A percentile compares a stretch with the other conserved stretches of the same genome.
Evolutionary conservation across 805 yeast species (phyloP).

Genomic region (Kluyveromyces aestuarii): DNA sequence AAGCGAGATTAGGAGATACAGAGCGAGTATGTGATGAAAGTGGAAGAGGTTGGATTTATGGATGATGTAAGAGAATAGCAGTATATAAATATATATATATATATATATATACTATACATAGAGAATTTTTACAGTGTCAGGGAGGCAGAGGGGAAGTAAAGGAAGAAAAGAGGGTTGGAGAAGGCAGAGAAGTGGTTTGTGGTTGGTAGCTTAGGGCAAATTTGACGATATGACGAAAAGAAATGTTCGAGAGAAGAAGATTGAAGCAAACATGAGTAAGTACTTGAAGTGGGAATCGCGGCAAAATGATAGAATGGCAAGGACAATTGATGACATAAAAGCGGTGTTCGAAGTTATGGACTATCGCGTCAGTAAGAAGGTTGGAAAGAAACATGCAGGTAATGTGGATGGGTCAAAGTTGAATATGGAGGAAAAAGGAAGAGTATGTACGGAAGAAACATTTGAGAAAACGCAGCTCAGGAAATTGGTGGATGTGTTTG

Average conservation of each 20-base stretch:
- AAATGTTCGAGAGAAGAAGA: not conserved
- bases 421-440: not conserved
- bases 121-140: too few species aligned
- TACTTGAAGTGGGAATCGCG: constrained; percentile 1
- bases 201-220: not conserved
- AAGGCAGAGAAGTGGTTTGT: not conserved
- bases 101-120: too few species aligned
- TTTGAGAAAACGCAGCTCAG: not conserved
- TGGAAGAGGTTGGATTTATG: too few species aligned
- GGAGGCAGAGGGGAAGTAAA: too few species aligned
- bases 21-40: too few species aligned
- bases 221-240: not conserved
- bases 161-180: not conserved
- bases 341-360: constrained; percentile 1
- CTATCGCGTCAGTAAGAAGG: not conserved
- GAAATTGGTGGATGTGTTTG: constrained; percentile 7
- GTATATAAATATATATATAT: too few species aligned
- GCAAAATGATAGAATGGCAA: constrained; percentile 1
- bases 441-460: not conserved
- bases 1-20: too few species aligned
- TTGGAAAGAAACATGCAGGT: not conserved
- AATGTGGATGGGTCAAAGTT: too few species aligned
- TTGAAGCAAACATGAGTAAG: not conserved
- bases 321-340: constrained; percentile 1
- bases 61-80: too few species aligned